These are phyloP conservation scores for Penicillium paxilli DNA, from an alignment of 495 filamentous ascomycete genomes.

Conservation along the genomic window DNA sequence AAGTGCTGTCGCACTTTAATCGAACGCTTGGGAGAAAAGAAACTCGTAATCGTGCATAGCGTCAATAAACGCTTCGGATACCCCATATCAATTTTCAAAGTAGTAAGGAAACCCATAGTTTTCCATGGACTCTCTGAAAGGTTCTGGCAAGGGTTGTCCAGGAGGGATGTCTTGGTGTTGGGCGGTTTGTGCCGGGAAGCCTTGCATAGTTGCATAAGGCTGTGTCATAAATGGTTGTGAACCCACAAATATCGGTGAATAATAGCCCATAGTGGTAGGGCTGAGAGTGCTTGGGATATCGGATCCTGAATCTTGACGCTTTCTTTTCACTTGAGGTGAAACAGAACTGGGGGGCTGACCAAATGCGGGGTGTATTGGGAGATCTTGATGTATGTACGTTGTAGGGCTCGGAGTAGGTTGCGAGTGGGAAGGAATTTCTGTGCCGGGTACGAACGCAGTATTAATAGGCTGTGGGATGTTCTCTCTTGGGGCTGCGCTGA, in stretches of 20 bases:
- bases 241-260: conserved; percentile 12
- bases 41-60: conserved; percentile 16
- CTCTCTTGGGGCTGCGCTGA: background rate
- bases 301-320: conserved; percentile 17
- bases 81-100: conserved; percentile 18
- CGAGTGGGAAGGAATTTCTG: background rate
- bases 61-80: background rate
- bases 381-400: conserved; percentile 14
- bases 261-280: conserved; percentile 16
- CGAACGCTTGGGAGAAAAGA: conserved; percentile 7
- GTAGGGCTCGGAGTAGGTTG: conserved; percentile 3
- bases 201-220: conserved; percentile 20
- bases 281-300: conserved; percentile 20
- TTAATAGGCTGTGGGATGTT: conserved; percentile 3
- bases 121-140: conserved; percentile 18
- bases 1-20: background rate
- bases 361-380: conserved; percentile 7
- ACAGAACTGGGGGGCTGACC: background rate
- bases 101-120: conserved; percentile 31
- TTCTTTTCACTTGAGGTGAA: conserved; percentile 20
- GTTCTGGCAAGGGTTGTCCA: conserved; percentile 8
- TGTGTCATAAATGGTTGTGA: conserved; percentile 20
- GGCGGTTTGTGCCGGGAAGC: conserved; percentile 3
- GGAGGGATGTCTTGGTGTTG: conserved; percentile 5
- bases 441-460: background rate